Evolutionary conservation across 805 yeast species (phyloP).

Genomic region (Blastobotrys peoriensis): DNA sequence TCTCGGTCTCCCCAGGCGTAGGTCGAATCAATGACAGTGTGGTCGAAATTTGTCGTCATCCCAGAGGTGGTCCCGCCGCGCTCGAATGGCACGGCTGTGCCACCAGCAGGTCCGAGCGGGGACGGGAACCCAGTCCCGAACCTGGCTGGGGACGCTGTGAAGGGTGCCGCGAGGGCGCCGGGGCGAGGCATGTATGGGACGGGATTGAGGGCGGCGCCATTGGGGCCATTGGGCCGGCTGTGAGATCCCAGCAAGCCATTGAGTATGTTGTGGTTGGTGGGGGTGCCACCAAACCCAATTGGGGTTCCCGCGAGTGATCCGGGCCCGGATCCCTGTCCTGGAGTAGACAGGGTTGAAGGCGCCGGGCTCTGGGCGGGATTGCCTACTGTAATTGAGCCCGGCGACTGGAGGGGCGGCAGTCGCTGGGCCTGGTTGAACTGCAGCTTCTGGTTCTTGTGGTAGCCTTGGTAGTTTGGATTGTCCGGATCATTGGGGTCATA

Average conservation of each 20-base stretch:
- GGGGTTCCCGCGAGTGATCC: too few relatives aligned
- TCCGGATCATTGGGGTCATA: conserved; percentile 68
- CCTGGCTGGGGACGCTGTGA: too few relatives aligned
- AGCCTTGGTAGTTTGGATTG: conserved; percentile 44
- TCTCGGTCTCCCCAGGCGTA: background rate
- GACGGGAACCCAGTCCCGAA: background rate
- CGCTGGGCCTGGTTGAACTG: background rate
- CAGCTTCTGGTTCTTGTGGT: conserved; percentile 28
- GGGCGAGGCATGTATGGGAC: background rate
- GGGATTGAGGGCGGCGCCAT: background rate
- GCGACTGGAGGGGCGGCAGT: conserved; percentile 4
- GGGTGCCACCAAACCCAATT: background rate
- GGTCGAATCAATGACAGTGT: background rate
- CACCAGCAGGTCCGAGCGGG: background rate
- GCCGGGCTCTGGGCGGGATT: conserved; percentile 8
- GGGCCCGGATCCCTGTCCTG: too few relatives aligned
- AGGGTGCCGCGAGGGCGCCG: background rate
- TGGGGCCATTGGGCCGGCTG: background rate
- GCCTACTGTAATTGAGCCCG: background rate
- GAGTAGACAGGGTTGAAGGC: background rate
- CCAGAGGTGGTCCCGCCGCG: background rate
- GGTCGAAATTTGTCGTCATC: too few relatives aligned
- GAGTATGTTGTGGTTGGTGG: background rate
- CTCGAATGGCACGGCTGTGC: too few relatives aligned
- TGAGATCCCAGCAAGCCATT: background rate